Percentiles rank a stretch among this genome's conserved stretches.
Evolutionary conservation across 2,329 filamentous ascomycete species (phyloP).

Genomic region (Salinomyces thailandicus): DNA sequence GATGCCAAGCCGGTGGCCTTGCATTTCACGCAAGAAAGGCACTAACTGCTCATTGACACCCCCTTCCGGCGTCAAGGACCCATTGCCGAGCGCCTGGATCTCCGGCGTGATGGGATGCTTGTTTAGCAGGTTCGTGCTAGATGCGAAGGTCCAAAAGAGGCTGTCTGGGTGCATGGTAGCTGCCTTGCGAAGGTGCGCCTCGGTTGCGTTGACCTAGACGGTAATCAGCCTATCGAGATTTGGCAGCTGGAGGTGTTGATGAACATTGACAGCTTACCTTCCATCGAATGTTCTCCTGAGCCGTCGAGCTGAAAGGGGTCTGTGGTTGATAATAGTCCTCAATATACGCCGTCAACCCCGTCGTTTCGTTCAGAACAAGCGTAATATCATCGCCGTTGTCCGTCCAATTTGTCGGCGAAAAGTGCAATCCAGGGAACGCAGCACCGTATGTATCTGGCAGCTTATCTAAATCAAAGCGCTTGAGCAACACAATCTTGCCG

Average conservation of each 20-base stretch:
- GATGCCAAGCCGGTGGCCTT: conserved; percentile 39
- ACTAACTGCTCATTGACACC: conserved; percentile 39
- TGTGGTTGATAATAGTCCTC: conserved; percentile 41
- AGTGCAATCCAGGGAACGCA: conserved; percentile 37
- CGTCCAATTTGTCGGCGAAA: conserved; percentile 35
- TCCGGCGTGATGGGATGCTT: conserved; percentile 32
- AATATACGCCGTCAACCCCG: conserved; percentile 35
- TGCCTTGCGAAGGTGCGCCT: conserved; percentile 31
- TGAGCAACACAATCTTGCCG: conserved; percentile 34
- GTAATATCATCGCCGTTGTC: conserved; percentile 34
- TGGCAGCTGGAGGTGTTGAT: no score
- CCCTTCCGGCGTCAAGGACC: conserved; percentile 26
- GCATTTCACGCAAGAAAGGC: conserved; percentile 26
- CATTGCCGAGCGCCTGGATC: conserved; percentile 38
- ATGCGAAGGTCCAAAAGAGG: conserved; percentile 42
- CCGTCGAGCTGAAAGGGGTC: conserved; percentile 21
- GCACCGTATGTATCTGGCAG: conserved; percentile 27
- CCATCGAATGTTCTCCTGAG: conserved; percentile 31
- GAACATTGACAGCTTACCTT: no score
- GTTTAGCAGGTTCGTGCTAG: conserved; percentile 33
- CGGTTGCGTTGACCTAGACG: conserved; percentile 30
- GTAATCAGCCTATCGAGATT: no score
- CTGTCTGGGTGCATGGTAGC: conserved; percentile 24
- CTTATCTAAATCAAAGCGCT: conserved; percentile 37
- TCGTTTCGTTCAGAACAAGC: conserved; percentile 29